These are phyloP conservation scores for Myxozyma geophila DNA, from an alignment of 805 yeast species.

Conservation along the genomic window DNA sequence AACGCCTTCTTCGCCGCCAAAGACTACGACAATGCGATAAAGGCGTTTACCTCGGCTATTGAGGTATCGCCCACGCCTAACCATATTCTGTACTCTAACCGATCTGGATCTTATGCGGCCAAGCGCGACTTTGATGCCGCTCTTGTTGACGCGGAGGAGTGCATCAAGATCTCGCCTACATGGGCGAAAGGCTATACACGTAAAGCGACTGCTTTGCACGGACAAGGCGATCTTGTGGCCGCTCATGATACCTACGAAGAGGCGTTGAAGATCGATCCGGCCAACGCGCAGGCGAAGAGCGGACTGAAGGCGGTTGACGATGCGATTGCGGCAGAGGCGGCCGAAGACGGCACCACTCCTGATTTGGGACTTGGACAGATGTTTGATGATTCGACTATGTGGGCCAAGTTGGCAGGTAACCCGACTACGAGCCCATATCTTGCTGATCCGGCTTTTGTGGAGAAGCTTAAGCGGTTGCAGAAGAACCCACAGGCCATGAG, in stretches of 20 bases:
- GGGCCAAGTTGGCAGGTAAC: constrained; percentile 73
- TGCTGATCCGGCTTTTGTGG: constrained; percentile 84
- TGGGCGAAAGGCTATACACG: constrained; percentile 98
- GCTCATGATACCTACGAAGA: constrained; percentile 74
- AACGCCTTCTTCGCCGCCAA: constrained; percentile 90
- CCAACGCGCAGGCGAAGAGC: constrained; percentile 82
- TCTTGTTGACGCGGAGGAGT: constrained; percentile 79
- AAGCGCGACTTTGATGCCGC: constrained; percentile 74
- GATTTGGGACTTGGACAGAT: constrained; percentile 78
- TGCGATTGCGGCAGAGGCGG: constrained; percentile 58
- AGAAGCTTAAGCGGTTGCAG: constrained; percentile 59
- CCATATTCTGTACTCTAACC: constrained; percentile 89
- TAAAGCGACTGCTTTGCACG: constrained; percentile 89
- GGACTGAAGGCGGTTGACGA: constrained; percentile 75
- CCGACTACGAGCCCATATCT: constrained; percentile 87
- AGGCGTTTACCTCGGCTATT: constrained; percentile 82
- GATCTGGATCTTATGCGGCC: constrained; percentile 91
- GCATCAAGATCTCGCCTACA: constrained; percentile 75
- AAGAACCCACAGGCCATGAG: constrained; percentile 76
- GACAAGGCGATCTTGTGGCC: constrained; percentile 77
- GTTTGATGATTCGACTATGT: constrained; percentile 78
- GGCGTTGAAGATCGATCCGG: constrained; percentile 79
- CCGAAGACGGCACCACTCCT: constrained; percentile 53
- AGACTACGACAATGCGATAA: constrained; percentile 79
- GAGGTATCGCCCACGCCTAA: constrained; percentile 80